Evolutionary conservation across 345 rosid species (phyloP), one percentile per base, ranked within the genome.

Genomic region (Orychophragmus violaceus): DNA sequence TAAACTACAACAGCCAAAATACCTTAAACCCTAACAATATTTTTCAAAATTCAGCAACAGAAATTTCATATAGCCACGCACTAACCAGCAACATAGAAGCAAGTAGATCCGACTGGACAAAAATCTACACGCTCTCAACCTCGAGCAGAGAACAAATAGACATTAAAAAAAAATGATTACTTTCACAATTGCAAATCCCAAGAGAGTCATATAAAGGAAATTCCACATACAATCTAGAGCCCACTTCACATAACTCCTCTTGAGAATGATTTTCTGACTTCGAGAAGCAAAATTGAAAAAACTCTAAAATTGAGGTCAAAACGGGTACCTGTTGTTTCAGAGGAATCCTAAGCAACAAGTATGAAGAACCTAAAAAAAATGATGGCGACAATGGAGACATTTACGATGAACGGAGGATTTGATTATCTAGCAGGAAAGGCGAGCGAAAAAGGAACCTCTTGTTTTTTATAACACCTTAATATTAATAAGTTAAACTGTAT

Each of bases 391-490:
- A 24, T 28, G 57, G 18, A 14, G 54, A 6, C 27, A 21, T 25
- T 52, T 6, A 39, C 9, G 8, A 24, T 9, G 7, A 51, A 27
- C 28, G 36, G 8, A 48, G 21, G 39, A 49, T 27, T 64, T 37
- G 32, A 27, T 59, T 37, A 30, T 66, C 5, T 8, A 59, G 49
- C 39, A 35, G 39, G 39, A 35, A n/a, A 35, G 39, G 39, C 41
- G 66, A 69, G 66, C 73, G 22, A 37, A 69, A 69, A 37, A 36
- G 66, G 59, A 49, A 49, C 51, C 66, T 36, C 50, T 35, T 59
- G n/a, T 69, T n/a, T n/a, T n/a, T n/a, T n/a, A n/a, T n/a, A n/a
- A n/a, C n/a, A n/a, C n/a, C n/a, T n/a, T n/a, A n/a, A n/a, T n/a
- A n/a, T n/a, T n/a, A n/a, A n/a, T n/a, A n/a, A n/a, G n/a, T n/a